Evolutionary conservation across 2,329 filamentous ascomycete species (phyloP), one percentile per base, ranked within the genome.

Genomic region (Phaeoacremonium minimum): DNA sequence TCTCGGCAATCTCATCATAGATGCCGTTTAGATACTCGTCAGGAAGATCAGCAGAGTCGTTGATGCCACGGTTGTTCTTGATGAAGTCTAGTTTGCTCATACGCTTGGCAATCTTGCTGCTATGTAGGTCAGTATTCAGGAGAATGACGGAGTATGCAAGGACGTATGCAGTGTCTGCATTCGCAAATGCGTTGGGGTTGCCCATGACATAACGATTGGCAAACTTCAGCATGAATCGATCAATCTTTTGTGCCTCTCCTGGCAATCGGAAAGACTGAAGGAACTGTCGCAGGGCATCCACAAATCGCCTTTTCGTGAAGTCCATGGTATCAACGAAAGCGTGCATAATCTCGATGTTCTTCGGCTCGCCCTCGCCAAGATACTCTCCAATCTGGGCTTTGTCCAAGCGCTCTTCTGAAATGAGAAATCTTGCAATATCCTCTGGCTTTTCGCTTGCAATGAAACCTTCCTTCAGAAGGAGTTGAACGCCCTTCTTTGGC

Each of bases 201-300:
- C 90, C 90, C 42, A 83, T 85, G 35, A 95, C 86, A 58, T 98
- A 98, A 42, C 91, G 83, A 60, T 97, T 91, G 8, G 93, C 93
- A 63, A 97, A 98, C 60, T 98, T 98, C 47, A 98, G 69, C 93
- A 98, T 97, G 64, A 97, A 95, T 32, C 93, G 87, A 78, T 98
- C 93, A 48, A 98, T 98, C 68, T 98, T 98, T 57, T 98, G 93
- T 0, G 90, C 90, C 62, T 98, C 93, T 42, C 93, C 93, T 1
- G 93, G 93, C 12, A 98, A 69, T 44, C 93, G 85, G 69, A 98
- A 98, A 18, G 88, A 86, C 58, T 98, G 93, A 11, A 98, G 68
- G 52, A 98, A 98, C 40, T 88, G 83, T 26, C 93, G 81, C 17
- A 98, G 67, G 12, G 93, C 85, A 60, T 96, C 91, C 6, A 96